Evolutionary conservation across 1,139 yeast genomes (phyloP), one percentile per base, ranked within the genome.

Genomic region (Hansenula lynferdii): DNA sequence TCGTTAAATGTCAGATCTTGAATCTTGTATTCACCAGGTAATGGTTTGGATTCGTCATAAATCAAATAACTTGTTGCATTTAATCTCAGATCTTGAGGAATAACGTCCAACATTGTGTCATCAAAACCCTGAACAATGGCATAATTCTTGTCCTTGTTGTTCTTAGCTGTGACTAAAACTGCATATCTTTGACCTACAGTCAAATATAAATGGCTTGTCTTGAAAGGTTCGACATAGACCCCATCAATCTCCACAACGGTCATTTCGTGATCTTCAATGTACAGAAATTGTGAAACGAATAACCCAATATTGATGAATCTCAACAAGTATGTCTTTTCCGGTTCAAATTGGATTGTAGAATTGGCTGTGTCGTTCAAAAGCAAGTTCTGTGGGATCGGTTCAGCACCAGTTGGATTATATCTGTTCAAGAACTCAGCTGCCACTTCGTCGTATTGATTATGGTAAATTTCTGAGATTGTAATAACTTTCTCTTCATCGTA

Each of bases 401-500:
- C 94, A 28, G 85, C 87, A 40, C 94, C 94, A 2, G 90, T 82
- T 24, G 94, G 94, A 49, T 84, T 84, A 55, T 72, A 83, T 46
- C 82, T 61, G 36, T 71, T 70, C 54, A 80, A 60, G 58, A 82
- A 83, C 27, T 61, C 58, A 9, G 60, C 51, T 39, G 68, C 60
- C 32, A 81, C 64, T 2, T 61, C 68, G 15, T 64, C 63, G 40
- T 76, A 67, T 32, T 69, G 62, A 22, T 67, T 60, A 51, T 80
- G 85, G 55, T 84, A 84, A 63, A 81, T 72, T 48, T 84, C 94
- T 30, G 77, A 58, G 18, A 84, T 50, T 9, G 78, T 66, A 38
- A 82, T 62, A 8, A 69, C 61, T 42, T 74, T 67, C 50, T 83
- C 86, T 49, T 80, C 77, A 54, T 82, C 90, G 44, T 70, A 81